phyloP scores from a whole-genome alignment of 306 rosid species.

The Fragaria nilgerrensis region DNA sequence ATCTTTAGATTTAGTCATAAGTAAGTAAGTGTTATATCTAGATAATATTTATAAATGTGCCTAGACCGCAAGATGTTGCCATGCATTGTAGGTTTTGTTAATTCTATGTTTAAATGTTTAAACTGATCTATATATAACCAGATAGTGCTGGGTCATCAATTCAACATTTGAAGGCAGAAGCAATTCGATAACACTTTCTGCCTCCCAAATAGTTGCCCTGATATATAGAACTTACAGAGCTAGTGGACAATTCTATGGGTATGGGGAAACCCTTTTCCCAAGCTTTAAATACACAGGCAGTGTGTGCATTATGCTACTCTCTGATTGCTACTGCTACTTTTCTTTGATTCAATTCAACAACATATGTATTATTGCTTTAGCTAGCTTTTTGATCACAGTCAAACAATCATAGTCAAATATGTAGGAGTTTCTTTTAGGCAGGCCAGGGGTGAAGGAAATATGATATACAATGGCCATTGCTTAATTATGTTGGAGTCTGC shows the following conservation, averaged over 20 bases:
- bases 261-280: not conserved
- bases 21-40: not conserved
- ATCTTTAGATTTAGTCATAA: not conserved
- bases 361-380: conserved; percentile 3
- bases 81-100: not conserved
- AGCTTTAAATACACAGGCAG: not conserved
- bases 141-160: conserved; percentile 24
- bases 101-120: not conserved
- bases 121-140: not conserved
- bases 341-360: not conserved
- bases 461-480: not conserved
- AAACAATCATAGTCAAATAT: conserved; percentile 32
- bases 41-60: not conserved
- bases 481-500: not conserved
- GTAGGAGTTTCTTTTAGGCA: not conserved
- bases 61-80: not conserved
- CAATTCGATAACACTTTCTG: not conserved
- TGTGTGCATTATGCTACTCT: not conserved
- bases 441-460: not conserved
- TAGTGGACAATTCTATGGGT: not conserved
- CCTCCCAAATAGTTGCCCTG: conserved; percentile 7
- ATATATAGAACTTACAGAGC: not conserved
- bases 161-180: conserved; percentile 17
- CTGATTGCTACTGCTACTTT: not conserved
- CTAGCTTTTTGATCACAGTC: conserved; percentile 28